Evolutionary conservation across 2,329 filamentous ascomycete genomes (phyloP), one percentile per base, ranked within the genome.

Genomic region (Fusarium longipes): DNA sequence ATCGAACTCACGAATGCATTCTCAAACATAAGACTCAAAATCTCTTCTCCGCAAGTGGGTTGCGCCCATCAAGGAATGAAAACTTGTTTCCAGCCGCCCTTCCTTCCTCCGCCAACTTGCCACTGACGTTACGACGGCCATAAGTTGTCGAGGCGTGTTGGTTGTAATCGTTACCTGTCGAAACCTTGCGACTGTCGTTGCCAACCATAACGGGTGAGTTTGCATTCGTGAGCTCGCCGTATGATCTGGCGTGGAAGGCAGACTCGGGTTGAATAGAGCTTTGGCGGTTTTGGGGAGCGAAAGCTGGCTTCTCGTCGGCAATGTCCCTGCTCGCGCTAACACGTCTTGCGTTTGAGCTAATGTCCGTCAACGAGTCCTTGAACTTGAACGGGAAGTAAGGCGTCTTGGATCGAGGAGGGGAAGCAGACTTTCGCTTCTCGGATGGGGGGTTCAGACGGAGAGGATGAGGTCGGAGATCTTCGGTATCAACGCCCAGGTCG

Each of bases 101-200:
- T 3, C 91, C 91, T 75, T 94, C 91, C 75, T 93, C 91, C 0
- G 85, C 90, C 55, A 89, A 78, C 81, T 91, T 92, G 2, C 91
- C 91, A 74, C 90, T 93, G 4, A 92, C 90, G 63, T 90, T 88
- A 43, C 90, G 80, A 44, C 85, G 80, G 18, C 78, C 80, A 51
- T 80, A 80, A 2, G 73, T 73, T 25, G 70, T 63, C 11, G 77
- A 72, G 32, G 74, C 61, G 61, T 66, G 67, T 29, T 75, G 64
- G 56, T 79, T 79, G 56, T 82, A 86, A 72, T 90, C 87, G 59
- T 86, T 87, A 2, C 87, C 87, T 7, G 84, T 86, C 14, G 85
- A 88, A 6, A 88, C 81, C 73, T 89, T 86, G 44, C 87, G 80
- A 25, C 75, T 77, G 22, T 72, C 74, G 15, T 83, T 84, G 14